Conservation (phyloP, 2,329 filamentous ascomycete species). For the Hymenoscyphus fraxineus region DNA sequence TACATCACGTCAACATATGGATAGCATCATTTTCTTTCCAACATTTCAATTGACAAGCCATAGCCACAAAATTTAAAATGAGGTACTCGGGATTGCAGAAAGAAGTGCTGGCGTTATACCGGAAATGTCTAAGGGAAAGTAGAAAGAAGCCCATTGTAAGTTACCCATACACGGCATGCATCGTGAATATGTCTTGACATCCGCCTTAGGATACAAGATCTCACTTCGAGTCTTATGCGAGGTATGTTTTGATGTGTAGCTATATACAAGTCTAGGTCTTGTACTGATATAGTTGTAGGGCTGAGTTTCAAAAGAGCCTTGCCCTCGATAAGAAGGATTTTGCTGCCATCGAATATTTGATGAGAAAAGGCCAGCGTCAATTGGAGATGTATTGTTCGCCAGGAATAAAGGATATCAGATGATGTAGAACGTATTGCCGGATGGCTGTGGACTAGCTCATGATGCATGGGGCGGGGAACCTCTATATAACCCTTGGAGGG, state of each 20-base stretch:
- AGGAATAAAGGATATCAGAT: constrained; percentile 58
- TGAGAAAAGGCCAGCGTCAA: constrained; percentile 63
- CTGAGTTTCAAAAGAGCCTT: constrained; percentile 69
- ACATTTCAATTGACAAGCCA: constrained; percentile 8
- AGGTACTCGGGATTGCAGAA: constrained; percentile 83
- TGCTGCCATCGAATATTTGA: constrained; percentile 62
- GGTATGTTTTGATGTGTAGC: constrained; percentile 42
- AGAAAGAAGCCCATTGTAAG: constrained; percentile 74
- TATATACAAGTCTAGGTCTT: not conserved
- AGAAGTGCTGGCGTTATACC: constrained; percentile 82
- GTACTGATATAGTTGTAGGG: constrained; percentile 42
- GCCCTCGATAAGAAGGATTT: constrained; percentile 66
- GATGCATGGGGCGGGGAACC: not conserved
- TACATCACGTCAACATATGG: constrained; percentile 4
- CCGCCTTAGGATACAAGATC: constrained; percentile 48
- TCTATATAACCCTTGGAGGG: not conserved
- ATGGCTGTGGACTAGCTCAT: not conserved
- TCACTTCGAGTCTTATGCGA: constrained; percentile 62
- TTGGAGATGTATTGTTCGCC: constrained; percentile 63
- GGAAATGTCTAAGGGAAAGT: constrained; percentile 76
- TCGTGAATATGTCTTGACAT: constrained; percentile 6
- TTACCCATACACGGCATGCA: constrained; percentile 4
- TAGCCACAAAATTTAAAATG: constrained; percentile 31
- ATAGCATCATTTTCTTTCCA: not conserved
- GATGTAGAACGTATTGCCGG: constrained; percentile 7